Evolutionary conservation across 495 filamentous ascomycete species (phyloP), one percentile per base, ranked within the genome.

Genomic region (Immersiella caudata): DNA sequence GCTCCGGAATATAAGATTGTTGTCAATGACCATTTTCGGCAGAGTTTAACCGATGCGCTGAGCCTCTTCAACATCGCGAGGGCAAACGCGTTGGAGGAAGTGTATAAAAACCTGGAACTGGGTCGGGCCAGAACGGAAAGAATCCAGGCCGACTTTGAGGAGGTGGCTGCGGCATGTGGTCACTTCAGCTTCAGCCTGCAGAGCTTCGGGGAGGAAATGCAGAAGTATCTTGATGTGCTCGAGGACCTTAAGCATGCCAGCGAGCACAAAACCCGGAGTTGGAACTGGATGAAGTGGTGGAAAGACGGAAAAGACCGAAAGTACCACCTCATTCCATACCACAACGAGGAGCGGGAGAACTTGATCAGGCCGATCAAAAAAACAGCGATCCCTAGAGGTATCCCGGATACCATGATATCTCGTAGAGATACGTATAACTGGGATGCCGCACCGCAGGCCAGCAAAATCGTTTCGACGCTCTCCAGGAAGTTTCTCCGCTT

Each of bases 151-250:
- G 95, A 97, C 73, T 90, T 96, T 59, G 95, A 99, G 75, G 95
- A 99, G 77, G 93, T 98, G 9, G 92, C 93, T 33, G 95, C 95
- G 6, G 94, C 92, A 54, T 99, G 95, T 72, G 94, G 94, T 2
- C 93, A 98, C 74, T 99, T 97, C 75, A 92, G 90, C 73, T 96
- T 93, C 72, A 93, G 91, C 21, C 81, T 99, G 26, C 84, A 93
- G 64, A 89, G 93, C 68, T 93, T 98, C 76, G 93, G 93, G 0
- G 91, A 96, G 73, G 93, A 97, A 74, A 89, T 96, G 82, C 85
- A 91, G 64, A 86, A 83, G 12, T 91, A 94, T 68, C 77, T 99
- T n/a, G 83, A 90, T 50, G 89, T 96, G 21, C 74, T 99, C 21
- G 92, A 96, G 69, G 90, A 97, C 59, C 75, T 98, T 66, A 92